Percentiles rank a stretch among this genome's conserved stretches.
Evolutionary conservation across 164 flowering plant species (phyloP).

Genomic region (Aristolochia contorta): DNA sequence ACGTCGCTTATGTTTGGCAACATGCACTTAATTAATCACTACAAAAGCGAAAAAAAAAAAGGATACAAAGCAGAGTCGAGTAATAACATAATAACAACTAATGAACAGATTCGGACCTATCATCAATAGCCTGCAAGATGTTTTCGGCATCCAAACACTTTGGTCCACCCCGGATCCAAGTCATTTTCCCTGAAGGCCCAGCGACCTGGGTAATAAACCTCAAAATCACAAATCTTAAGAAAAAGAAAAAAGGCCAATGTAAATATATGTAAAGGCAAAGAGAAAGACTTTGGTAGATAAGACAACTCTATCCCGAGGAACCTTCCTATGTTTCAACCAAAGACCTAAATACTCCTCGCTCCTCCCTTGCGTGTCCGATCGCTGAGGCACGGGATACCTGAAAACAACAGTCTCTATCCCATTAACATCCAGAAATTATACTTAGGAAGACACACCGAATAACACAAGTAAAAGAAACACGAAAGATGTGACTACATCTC

Average conservation of each 20-base stretch:
- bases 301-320: constrained; percentile 51
- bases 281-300: constrained; percentile 62
- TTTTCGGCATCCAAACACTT: constrained; percentile 52
- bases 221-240: constrained; percentile 1
- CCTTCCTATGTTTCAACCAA: constrained; percentile 51
- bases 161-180: constrained; percentile 86
- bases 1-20: too few relatives aligned
- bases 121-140: constrained; percentile 60
- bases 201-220: constrained; percentile 35
- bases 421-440: background rate
- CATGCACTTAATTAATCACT: too few relatives aligned
- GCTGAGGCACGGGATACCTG: constrained; percentile 93
- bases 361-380: constrained; percentile 67
- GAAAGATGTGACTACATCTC: constrained; percentile 44
- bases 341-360: constrained; percentile 78
- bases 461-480: too few relatives aligned
- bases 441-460: background rate
- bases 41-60: too few relatives aligned
- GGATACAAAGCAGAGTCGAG: too few relatives aligned
- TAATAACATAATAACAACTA: background rate
- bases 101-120: constrained; percentile 33
- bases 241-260: background rate
- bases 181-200: constrained; percentile 92
- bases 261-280: background rate
- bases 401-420: background rate